Percentiles rank a stretch among this genome's conserved stretches.
Conservation (phyloP, 495 filamentous ascomycete species). For the Thermothielavioides terrestris region DNA sequence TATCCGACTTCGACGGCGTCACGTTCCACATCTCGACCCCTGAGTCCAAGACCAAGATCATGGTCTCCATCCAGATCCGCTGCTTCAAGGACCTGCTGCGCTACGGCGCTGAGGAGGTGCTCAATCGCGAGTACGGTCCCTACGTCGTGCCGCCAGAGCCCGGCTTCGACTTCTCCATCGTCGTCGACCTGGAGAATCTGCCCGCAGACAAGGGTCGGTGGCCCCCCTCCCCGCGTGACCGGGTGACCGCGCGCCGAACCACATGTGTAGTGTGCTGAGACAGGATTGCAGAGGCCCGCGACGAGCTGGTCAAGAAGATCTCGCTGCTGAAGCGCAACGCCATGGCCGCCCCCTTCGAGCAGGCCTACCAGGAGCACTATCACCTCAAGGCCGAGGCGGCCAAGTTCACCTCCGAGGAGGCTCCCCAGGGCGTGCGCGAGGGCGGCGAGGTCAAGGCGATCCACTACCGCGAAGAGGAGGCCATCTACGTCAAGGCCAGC, state of each 20-base stretch:
- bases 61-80: slow-evolving; percentile 85
- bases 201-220: slow-evolving; percentile 61
- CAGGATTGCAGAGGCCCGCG: slow-evolving; percentile 54
- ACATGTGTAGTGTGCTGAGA: slow-evolving; percentile 7
- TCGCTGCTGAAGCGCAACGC: slow-evolving; percentile 91
- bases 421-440: slow-evolving; percentile 78
- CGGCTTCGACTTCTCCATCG: slow-evolving; percentile 90
- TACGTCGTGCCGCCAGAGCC: slow-evolving; percentile 81
- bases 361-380: slow-evolving; percentile 88
- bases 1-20: slow-evolving; percentile 96
- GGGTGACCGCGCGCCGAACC: neutral
- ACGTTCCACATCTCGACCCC: slow-evolving; percentile 97
- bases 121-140: slow-evolving; percentile 87
- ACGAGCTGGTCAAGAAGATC: slow-evolving; percentile 76
- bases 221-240: neutral
- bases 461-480: slow-evolving; percentile 96
- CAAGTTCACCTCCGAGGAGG: slow-evolving; percentile 83
- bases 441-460: slow-evolving; percentile 92
- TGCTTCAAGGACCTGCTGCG: slow-evolving; percentile 87
- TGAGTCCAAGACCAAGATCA: slow-evolving; percentile 82
- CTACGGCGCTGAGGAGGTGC: slow-evolving; percentile 84
- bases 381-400: slow-evolving; percentile 76
- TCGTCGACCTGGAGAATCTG: slow-evolving; percentile 78
- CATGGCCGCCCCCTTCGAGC: slow-evolving; percentile 96
- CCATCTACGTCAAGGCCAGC: slow-evolving; percentile 98